Evolutionary conservation across 2,329 filamentous ascomycete species (phyloP).

Genomic region (Cladosporium cucumerinum): DNA sequence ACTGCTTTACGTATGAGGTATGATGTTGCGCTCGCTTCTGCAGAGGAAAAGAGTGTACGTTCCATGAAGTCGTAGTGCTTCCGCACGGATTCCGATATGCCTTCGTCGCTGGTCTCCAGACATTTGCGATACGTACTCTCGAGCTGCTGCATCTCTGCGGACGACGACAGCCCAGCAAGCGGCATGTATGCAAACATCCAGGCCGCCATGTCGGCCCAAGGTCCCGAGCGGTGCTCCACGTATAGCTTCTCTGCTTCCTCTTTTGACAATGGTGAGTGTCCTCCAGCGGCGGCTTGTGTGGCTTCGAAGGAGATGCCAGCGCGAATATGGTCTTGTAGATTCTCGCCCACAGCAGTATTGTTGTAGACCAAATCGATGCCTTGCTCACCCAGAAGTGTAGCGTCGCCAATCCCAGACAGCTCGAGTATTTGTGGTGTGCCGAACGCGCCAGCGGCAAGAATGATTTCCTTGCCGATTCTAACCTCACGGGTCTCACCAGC

Average conservation of each 20-base stretch:
- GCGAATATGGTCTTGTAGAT: conserved; percentile 30
- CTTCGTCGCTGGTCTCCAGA: conserved; percentile 15
- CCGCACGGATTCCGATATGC: conserved; percentile 16
- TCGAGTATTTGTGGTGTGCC: conserved; percentile 59
- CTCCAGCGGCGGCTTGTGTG: conserved; percentile 19
- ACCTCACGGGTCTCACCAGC: conserved; percentile 23
- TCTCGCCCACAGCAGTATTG: conserved; percentile 26
- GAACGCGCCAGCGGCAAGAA: conserved; percentile 57
- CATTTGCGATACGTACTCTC: conserved; percentile 15
- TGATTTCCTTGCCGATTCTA: conserved; percentile 46
- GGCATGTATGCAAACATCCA: conserved; percentile 23
- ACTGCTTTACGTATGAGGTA: conserved; percentile 20
- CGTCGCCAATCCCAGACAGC: conserved; percentile 52
- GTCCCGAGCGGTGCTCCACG: conserved; percentile 20
- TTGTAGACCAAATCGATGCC: conserved; percentile 22
- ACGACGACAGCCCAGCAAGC: conserved; percentile 22
- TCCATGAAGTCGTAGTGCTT: conserved; percentile 21
- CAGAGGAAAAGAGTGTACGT: conserved; percentile 18
- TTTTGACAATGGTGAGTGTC: conserved; percentile 6
- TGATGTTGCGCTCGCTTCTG: conserved; percentile 24
- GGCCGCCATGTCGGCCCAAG: conserved; percentile 19
- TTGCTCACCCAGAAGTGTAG: conserved; percentile 9
- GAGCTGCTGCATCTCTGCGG: conserved; percentile 23
- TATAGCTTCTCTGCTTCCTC: conserved; percentile 16
- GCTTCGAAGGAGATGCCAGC: conserved; percentile 24